Percentiles rank a stretch among this genome's conserved stretches.
phyloP scores from a whole-genome alignment of 1,284 basidiomycete species.

The Papiliotrema fonsecae region DNA sequence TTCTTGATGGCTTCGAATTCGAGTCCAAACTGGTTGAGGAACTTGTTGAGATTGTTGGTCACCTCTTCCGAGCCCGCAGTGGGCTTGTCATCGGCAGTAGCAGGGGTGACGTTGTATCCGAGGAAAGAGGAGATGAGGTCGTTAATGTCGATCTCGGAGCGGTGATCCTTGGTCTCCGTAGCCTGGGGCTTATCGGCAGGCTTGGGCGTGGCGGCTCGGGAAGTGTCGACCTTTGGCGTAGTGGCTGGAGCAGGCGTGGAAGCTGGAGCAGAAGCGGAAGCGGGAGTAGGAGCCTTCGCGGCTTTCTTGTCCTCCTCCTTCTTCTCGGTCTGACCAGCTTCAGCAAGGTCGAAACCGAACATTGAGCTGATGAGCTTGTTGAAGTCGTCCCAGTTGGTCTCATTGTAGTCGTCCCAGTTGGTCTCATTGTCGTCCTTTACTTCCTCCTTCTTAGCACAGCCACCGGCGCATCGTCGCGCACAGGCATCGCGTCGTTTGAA shows the following conservation, averaged over 20 bases:
- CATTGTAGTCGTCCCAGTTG: conserved; percentile 28
- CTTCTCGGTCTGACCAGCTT: conserved; percentile 9
- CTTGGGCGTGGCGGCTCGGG: not conserved
- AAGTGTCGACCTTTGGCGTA: not conserved
- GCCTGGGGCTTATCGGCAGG: conserved; percentile 4
- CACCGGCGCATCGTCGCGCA: conserved; percentile 7
- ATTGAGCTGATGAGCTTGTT: conserved; percentile 33
- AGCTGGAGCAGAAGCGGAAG: conserved; percentile 5
- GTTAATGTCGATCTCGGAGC: conserved; percentile 36
- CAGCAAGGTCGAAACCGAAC: conserved; percentile 36
- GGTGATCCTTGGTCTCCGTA: not conserved
- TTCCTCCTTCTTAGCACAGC: conserved; percentile 6
- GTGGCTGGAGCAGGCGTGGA: conserved; percentile 1
- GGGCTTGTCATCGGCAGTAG: conserved; percentile 8
- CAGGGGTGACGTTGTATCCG: conserved; percentile 34
- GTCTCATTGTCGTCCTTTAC: conserved; percentile 9
- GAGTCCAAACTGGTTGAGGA: conserved; percentile 39
- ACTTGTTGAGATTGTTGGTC: conserved; percentile 32
- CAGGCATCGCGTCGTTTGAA: not conserved
- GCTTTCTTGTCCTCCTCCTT: conserved; percentile 4
- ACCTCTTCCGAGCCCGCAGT: conserved; percentile 8
- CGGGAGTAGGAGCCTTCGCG: not conserved
- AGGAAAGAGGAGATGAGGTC: conserved; percentile 38
- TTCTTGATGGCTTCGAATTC: conserved; percentile 35
- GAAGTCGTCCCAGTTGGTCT: conserved; percentile 22